Evolutionary conservation across 179 eudicot genomes (phyloP).

Genomic region (Drosera spatulata): DNA sequence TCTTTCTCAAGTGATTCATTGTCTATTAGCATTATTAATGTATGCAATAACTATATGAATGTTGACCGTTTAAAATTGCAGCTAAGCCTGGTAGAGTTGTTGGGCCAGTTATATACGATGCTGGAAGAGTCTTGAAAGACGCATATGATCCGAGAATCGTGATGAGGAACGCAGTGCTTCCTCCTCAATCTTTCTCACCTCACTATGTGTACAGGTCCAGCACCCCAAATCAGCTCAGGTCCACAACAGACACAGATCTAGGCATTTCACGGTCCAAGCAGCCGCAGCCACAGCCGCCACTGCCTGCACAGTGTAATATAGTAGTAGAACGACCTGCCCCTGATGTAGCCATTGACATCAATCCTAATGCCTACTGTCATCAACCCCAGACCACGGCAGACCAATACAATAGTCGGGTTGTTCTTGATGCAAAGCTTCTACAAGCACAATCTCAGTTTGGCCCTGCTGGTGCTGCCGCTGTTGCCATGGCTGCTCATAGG

Average conservation of each 20-base stretch:
- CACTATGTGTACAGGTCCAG: conserved; percentile 23
- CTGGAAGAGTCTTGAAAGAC: conserved; percentile 23
- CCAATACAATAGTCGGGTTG: conserved; percentile 40
- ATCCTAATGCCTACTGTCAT: conserved; percentile 37
- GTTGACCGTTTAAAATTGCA: conserved; percentile 6
- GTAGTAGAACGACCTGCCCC: conserved; percentile 4
- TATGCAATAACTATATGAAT: too few relatives aligned
- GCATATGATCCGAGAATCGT: conserved; percentile 24
- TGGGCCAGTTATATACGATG: conserved; percentile 53
- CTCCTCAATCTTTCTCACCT: conserved; percentile 33
- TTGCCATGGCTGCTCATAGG: conserved; percentile 49
- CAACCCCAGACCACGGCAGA: conserved; percentile 31
- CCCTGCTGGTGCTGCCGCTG: conserved; percentile 31
- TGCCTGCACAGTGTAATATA: conserved; percentile 6
- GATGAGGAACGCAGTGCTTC: conserved; percentile 24
- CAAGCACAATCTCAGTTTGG: conserved; percentile 66
- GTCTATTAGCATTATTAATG: too few relatives aligned
- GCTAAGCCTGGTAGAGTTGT: conserved; percentile 56
- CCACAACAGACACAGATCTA: conserved; percentile 11
- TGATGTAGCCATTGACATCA: conserved; percentile 32
- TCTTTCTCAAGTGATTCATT: too few relatives aligned
- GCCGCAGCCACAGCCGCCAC: conserved; percentile 23
- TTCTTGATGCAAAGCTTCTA: conserved; percentile 50
- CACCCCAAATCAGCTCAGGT: conserved; percentile 22
- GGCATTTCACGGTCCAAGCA: conserved; percentile 16